phyloP scores from a whole-genome alignment of 2,329 filamentous ascomycete genomes.

The Canariomyces notabilis region DNA sequence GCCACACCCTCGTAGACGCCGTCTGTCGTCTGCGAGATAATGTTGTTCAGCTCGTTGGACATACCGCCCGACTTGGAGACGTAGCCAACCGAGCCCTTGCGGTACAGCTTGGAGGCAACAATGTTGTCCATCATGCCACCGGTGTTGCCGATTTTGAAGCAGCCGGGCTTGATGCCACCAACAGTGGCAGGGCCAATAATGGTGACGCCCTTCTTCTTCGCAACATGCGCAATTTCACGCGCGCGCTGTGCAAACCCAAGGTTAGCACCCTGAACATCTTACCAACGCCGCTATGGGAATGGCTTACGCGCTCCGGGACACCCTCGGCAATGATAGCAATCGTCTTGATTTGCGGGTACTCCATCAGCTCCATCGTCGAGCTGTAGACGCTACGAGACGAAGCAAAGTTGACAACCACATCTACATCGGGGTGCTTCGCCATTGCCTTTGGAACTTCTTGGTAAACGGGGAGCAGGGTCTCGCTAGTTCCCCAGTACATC shows the following conservation, averaged over 20 bases:
- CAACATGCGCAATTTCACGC: slow-evolving; percentile 94
- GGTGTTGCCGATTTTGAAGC: slow-evolving; percentile 99
- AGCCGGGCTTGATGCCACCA: slow-evolving; percentile 98
- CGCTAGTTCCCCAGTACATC: slow-evolving; percentile 99
- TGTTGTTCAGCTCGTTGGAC: slow-evolving; percentile 99
- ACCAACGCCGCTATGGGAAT: no score
- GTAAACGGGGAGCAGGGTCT: slow-evolving; percentile 97
- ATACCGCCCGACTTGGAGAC: slow-evolving; percentile 99
- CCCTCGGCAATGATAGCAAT: slow-evolving; percentile 99
- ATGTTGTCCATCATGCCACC: slow-evolving; percentile 99
- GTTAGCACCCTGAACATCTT: slow-evolving; percentile 24
- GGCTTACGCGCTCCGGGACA: slow-evolving; percentile 89
- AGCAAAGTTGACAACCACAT: slow-evolving; percentile 98
- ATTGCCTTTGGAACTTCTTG: slow-evolving; percentile 89
- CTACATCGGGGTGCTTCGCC: slow-evolving; percentile 93
- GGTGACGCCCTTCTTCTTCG: slow-evolving; percentile 97
- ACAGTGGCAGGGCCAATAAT: slow-evolving; percentile 98
- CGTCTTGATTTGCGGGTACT: slow-evolving; percentile 92
- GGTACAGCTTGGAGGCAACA: slow-evolving; percentile 98
- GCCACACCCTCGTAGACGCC: slow-evolving; percentile 99
- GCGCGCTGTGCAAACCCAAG: slow-evolving; percentile 59
- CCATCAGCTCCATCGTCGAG: slow-evolving; percentile 98
- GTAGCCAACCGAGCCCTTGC: slow-evolving; percentile 96
- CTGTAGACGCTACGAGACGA: slow-evolving; percentile 97
- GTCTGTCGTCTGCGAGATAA: slow-evolving; percentile 91